These are phyloP conservation scores for Penicillium subrubescens DNA, from an alignment of 495 filamentous ascomycete genomes.

Conservation along the genomic window DNA sequence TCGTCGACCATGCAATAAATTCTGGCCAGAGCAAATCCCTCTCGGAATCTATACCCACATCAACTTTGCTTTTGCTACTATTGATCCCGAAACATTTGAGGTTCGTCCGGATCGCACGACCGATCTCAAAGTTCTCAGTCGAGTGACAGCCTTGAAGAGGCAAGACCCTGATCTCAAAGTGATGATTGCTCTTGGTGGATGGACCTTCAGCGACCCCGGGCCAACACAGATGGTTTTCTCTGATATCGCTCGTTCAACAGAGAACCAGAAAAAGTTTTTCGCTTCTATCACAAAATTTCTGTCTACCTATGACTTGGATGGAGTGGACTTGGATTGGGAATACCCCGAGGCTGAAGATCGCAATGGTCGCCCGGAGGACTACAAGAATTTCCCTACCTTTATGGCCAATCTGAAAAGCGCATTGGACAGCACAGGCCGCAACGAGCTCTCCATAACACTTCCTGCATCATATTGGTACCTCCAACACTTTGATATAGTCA, in stretches of 20 bases:
- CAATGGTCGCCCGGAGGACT: slow-evolving; percentile 41
- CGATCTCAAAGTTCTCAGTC: slow-evolving; percentile 21
- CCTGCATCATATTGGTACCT: slow-evolving; percentile 57
- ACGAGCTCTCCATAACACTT: slow-evolving; percentile 38
- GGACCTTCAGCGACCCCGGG: slow-evolving; percentile 37
- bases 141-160: slow-evolving; percentile 40
- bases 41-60: slow-evolving; percentile 40
- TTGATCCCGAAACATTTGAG: slow-evolving; percentile 42
- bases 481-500: slow-evolving; percentile 41
- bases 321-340: slow-evolving; percentile 29
- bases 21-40: slow-evolving; percentile 11
- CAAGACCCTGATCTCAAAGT: slow-evolving; percentile 34
- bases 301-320: slow-evolving; percentile 55
- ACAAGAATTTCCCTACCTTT: slow-evolving; percentile 42
- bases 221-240: slow-evolving; percentile 27
- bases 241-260: slow-evolving; percentile 31
- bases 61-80: slow-evolving; percentile 31
- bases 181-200: slow-evolving; percentile 50
- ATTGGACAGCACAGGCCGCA: slow-evolving; percentile 29
- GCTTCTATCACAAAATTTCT: slow-evolving; percentile 42
- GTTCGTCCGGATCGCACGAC: slow-evolving; percentile 3
- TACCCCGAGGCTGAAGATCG: slow-evolving; percentile 48
- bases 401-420: slow-evolving; percentile 42
- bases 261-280: slow-evolving; percentile 47
- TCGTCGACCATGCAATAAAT: slow-evolving; percentile 1